These are phyloP conservation scores for Crataegus laevigata DNA, from an alignment of 306 rosid genomes.

Conservation along the genomic window DNA sequence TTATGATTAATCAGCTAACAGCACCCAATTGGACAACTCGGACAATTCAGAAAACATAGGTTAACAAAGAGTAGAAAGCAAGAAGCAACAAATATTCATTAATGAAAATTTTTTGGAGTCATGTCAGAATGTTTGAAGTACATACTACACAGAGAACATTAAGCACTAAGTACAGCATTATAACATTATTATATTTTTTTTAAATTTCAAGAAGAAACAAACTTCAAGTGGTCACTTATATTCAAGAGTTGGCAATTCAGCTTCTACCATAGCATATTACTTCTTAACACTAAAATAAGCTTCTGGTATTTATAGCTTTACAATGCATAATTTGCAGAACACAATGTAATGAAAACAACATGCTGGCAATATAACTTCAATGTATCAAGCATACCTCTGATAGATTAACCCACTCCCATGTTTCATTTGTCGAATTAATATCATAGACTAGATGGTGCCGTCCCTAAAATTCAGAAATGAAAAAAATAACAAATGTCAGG, in stretches of 20 bases:
- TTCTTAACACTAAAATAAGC: neutral
- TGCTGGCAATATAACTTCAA: neutral
- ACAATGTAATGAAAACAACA: neutral
- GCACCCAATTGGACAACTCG: neutral
- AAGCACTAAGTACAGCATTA: neutral
- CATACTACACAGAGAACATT: neutral
- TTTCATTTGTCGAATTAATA: constrained; percentile 56
- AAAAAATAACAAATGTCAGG: neutral
- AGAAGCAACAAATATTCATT: neutral
- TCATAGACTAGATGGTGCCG: constrained; percentile 79
- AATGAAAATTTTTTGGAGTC: neutral
- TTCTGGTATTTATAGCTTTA: neutral
- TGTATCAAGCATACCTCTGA: constrained; percentile 60
- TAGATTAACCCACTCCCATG: constrained; percentile 91
- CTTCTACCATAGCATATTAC: neutral
- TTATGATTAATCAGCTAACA: neutral
- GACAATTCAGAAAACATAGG: neutral
- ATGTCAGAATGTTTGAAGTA: neutral
- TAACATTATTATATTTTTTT: neutral
- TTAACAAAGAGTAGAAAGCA: neutral
- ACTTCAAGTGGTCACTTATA: neutral
- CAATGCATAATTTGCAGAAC: neutral
- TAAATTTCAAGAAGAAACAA: neutral
- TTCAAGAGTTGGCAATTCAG: neutral
- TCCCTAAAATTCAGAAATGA: constrained; percentile 43